Base-by-base conservation (phyloP, 495 filamentous ascomycete genomes). In the Bathelium albidoporum region DNA sequence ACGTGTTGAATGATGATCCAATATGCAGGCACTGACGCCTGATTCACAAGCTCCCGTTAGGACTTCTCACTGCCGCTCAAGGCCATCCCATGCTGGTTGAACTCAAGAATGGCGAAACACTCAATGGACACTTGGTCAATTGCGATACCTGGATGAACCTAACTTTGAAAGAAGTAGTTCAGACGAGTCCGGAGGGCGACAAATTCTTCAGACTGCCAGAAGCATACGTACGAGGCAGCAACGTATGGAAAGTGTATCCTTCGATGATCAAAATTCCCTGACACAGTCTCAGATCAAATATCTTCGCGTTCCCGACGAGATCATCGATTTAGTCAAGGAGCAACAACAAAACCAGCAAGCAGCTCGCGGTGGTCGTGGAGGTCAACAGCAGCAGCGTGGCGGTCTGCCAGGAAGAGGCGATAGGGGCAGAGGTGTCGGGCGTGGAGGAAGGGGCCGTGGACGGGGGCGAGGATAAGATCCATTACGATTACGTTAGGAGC, bases 101-200 rank as follows among this genome's bases (percentile, higher is more conserved):
- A 81, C 89, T 98, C 66, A 98, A 98, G 81, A 96, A 93, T 69
- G 95, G 94, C 75, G 95, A 97, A 74, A 97, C 93, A 0, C 80
- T 97, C 58, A 98, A 97, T 77, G 94, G 94, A 67, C 91, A 95
- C 72, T 80, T 98, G 61, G 87, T 96, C 73, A 91, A 85, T 73
- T 97, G 91, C 82, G 94, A 98, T 75, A 97, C 91, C 41, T 98
- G 91, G 91, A 98, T 98, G 94, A 98, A 98, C 75, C 76, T 98
- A 59, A 97, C 93, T 22, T 77, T 98, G 72, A 92, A 92, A 72
- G 94, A 97, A 71, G 95, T 98, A 10, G 89, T 97, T n/a, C 92
- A 97, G 77, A 98, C 94, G 7, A 95, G 89, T 70, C 84, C 92
- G 29, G 95, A 97, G 64, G 94, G 92, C 36, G 91, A 97, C 73